Evolutionary conservation across 495 filamentous ascomycete species (phyloP).

Genomic region (Sphaerosporella brunnea): DNA sequence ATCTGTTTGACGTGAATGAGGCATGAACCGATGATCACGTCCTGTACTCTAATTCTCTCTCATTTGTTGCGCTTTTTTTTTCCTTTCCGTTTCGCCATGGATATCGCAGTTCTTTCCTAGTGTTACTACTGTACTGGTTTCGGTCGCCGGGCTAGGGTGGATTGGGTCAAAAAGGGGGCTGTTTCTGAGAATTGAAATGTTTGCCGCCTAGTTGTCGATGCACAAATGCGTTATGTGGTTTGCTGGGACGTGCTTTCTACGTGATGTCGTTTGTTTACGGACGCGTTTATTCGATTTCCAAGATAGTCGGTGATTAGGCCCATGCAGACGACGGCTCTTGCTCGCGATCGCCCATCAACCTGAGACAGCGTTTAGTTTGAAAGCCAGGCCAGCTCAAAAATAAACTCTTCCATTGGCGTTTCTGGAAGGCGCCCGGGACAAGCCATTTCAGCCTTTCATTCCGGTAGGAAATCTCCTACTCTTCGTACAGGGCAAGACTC

Average conservation of each 20-base stretch:
- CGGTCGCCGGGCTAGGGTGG: background rate
- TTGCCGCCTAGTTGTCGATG: background rate
- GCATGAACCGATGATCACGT: constrained; percentile 3
- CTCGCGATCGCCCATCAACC: no score
- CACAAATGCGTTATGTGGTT: background rate
- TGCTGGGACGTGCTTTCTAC: no score
- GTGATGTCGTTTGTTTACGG: no score
- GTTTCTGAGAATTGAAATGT: constrained; percentile 4
- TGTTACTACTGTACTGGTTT: constrained; percentile 6
- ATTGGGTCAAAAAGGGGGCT: constrained; percentile 1
- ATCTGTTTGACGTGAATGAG: constrained; percentile 1
- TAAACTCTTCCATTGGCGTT: no score
- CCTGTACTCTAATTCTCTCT: constrained; percentile 5
- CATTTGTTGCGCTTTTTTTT: background rate
- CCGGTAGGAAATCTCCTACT: no score
- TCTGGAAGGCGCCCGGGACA: no score
- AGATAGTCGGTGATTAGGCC: no score
- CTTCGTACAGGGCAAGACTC: no score
- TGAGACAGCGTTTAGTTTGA: background rate
- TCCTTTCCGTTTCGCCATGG: constrained; percentile 3
- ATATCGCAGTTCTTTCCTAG: background rate
- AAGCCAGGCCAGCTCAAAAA: no score
- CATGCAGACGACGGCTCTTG: no score
- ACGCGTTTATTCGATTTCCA: no score
- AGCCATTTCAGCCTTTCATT: no score